A percentile compares a stretch with the other conserved stretches of the same genome.
Evolutionary conservation across 257 asterid genomes (phyloP).

Genomic region (Solanum lignicaule): DNA sequence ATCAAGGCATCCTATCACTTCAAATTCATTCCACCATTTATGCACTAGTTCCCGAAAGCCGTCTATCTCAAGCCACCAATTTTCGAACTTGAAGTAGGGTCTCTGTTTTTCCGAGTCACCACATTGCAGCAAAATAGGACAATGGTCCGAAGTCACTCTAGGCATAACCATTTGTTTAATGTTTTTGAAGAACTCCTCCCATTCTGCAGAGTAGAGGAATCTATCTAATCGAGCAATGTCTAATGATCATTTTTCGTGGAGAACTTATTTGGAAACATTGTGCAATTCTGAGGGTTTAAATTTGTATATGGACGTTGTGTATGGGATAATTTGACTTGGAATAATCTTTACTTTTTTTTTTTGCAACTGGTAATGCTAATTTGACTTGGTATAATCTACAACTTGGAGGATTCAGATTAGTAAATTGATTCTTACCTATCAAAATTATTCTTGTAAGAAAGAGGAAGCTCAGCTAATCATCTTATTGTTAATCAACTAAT

Average conservation of each 20-base stretch:
- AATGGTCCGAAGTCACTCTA: too few relatives aligned
- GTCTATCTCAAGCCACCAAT: too few relatives aligned
- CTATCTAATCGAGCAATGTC: neutral
- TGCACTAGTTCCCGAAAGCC: too few relatives aligned
- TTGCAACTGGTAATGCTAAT: neutral
- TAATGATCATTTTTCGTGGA: neutral
- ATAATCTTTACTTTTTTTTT: neutral
- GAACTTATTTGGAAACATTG: neutral
- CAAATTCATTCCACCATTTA: too few relatives aligned
- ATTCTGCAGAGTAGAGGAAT: too few relatives aligned
- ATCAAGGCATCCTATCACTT: too few relatives aligned
- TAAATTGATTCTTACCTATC: neutral
- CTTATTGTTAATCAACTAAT: neutral
- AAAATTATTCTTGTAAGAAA: neutral
- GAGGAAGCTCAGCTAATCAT: neutral
- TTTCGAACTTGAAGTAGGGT: too few relatives aligned
- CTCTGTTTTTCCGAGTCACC: too few relatives aligned
- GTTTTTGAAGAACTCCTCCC: too few relatives aligned
- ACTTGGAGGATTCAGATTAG: neutral
- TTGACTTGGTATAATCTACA: neutral
- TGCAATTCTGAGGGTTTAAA: neutral
- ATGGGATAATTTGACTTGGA: neutral
- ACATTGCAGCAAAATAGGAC: too few relatives aligned
- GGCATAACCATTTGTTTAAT: too few relatives aligned
- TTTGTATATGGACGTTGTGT: neutral